phyloP scores from a whole-genome alignment of 495 filamentous ascomycete species.

The Podospora sp. region DNA sequence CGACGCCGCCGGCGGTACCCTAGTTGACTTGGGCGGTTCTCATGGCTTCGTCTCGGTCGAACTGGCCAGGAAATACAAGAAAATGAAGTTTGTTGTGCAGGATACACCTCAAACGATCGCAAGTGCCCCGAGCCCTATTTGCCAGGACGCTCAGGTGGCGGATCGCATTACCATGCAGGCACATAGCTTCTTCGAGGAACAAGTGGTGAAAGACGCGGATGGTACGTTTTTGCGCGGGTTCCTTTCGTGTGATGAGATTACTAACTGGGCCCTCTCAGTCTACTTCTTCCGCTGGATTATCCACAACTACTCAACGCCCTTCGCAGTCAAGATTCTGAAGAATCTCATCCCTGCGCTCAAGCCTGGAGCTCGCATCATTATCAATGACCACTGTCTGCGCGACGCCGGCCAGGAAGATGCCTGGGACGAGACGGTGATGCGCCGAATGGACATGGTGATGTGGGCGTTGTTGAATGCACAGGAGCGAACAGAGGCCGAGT shows the following conservation, averaged over 20 bases:
- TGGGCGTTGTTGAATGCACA: slow-evolving; percentile 55
- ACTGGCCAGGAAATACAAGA: slow-evolving; percentile 48
- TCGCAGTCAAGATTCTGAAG: slow-evolving; percentile 55
- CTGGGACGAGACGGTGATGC: slow-evolving; percentile 54
- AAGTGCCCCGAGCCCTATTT: slow-evolving; percentile 46
- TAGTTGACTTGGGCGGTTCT: slow-evolving; percentile 61
- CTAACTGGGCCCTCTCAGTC: slow-evolving; percentile 29
- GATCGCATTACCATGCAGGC: slow-evolving; percentile 47
- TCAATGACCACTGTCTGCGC: slow-evolving; percentile 56
- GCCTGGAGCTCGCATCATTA: slow-evolving; percentile 52
- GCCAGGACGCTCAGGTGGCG: slow-evolving; percentile 42
- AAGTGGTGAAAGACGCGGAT: slow-evolving; percentile 56
- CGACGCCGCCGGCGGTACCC: slow-evolving; percentile 41
- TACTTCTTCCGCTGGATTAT: slow-evolving; percentile 62
- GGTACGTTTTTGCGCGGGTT: slow-evolving; percentile 27
- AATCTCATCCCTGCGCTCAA: slow-evolving; percentile 59
- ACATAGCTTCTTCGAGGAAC: slow-evolving; percentile 60
- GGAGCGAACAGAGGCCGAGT: slow-evolving; percentile 55
- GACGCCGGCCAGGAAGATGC: slow-evolving; percentile 45
- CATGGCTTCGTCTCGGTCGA: slow-evolving; percentile 56
- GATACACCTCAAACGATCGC: slow-evolving; percentile 53
- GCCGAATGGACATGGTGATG: slow-evolving; percentile 63
- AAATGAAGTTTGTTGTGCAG: slow-evolving; percentile 60
- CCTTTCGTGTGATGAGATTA: neutral
- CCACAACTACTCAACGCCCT: slow-evolving; percentile 62